A percentile compares a stretch with the other conserved stretches of the same genome.
These are phyloP conservation scores for Paracoccidioides brasiliensis DNA, from an alignment of 2,329 filamentous ascomycete species.

Conservation along the genomic window DNA sequence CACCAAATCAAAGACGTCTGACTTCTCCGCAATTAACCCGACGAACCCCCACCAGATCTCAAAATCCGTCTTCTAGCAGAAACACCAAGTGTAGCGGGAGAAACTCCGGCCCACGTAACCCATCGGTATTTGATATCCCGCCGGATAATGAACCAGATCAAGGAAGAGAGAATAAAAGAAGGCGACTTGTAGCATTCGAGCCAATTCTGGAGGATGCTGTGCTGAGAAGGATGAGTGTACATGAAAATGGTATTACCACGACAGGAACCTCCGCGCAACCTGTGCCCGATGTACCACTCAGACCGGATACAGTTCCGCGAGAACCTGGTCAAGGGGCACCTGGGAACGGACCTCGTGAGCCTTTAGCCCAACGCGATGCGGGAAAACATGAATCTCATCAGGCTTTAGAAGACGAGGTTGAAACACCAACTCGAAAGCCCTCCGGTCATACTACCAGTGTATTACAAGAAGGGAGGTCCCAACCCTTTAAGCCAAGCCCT, in stretches of 20 bases:
- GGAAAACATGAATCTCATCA: not conserved
- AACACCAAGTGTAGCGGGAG: slow-evolving; percentile 22
- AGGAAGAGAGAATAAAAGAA: slow-evolving; percentile 10
- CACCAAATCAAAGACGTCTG: slow-evolving; percentile 8
- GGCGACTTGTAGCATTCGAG: slow-evolving; percentile 7
- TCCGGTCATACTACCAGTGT: not conserved
- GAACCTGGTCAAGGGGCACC: not conserved
- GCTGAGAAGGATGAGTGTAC: not conserved
- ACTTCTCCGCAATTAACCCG: slow-evolving; percentile 12
- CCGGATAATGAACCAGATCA: slow-evolving; percentile 19
- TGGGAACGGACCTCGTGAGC: not conserved
- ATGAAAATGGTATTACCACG: not conserved
- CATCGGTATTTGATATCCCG: slow-evolving; percentile 26
- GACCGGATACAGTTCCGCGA: not conserved
- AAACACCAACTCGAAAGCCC: not conserved
- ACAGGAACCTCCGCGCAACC: not conserved
- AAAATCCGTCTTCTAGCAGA: slow-evolving; percentile 9
- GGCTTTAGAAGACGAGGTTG: not conserved
- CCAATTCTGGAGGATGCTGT: slow-evolving; percentile 10
- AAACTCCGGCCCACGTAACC: slow-evolving; percentile 19
- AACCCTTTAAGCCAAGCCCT: not conserved
- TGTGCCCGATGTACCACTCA: not conserved
- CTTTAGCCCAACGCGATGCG: not conserved
- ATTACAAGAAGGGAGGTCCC: not conserved
- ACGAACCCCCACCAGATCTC: slow-evolving; percentile 10